A percentile compares a stretch with the other conserved stretches of the same genome.
Evolutionary conservation across 495 filamentous ascomycete species (phyloP).

Genomic region (Neurospora terricola): DNA sequence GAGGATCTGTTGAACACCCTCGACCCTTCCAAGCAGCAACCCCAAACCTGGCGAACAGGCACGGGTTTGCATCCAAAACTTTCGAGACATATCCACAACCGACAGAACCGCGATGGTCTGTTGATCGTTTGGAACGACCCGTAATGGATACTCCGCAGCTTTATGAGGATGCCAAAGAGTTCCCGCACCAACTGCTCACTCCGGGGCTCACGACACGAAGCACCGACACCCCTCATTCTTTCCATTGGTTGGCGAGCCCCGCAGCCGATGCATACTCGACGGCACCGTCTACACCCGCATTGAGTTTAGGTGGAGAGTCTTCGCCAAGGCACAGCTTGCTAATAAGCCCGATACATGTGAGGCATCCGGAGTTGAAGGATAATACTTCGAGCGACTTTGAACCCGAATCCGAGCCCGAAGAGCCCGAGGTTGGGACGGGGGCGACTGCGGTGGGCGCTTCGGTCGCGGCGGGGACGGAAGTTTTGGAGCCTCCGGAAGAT

Average conservation of each 20-base stretch:
- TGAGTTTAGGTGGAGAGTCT: conserved; percentile 24
- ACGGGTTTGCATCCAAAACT: background rate
- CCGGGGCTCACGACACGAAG: conserved; percentile 5
- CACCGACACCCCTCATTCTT: conserved; percentile 1
- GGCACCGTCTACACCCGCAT: conserved; percentile 28
- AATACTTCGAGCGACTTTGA: conserved; percentile 1
- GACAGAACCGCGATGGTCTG: background rate
- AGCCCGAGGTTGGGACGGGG: background rate
- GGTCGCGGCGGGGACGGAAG: background rate
- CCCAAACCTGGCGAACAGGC: background rate
- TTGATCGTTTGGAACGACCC: background rate
- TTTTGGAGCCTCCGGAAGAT: background rate
- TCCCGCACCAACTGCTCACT: background rate
- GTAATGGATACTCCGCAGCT: conserved; percentile 17
- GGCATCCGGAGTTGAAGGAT: conserved; percentile 10
- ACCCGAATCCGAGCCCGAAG: conserved; percentile 15
- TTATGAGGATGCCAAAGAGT: conserved; percentile 16
- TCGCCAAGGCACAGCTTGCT: conserved; percentile 28
- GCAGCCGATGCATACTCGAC: conserved; percentile 18
- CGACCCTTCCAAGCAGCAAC: background rate
- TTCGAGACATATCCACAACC: background rate
- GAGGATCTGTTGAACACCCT: background rate
- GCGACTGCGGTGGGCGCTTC: background rate
- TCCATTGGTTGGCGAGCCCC: conserved; percentile 2
- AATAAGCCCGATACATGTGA: conserved; percentile 14